Conservation (phyloP, 768 basidiomycete genomes). For the Pleurotus ostreatus region DNA sequence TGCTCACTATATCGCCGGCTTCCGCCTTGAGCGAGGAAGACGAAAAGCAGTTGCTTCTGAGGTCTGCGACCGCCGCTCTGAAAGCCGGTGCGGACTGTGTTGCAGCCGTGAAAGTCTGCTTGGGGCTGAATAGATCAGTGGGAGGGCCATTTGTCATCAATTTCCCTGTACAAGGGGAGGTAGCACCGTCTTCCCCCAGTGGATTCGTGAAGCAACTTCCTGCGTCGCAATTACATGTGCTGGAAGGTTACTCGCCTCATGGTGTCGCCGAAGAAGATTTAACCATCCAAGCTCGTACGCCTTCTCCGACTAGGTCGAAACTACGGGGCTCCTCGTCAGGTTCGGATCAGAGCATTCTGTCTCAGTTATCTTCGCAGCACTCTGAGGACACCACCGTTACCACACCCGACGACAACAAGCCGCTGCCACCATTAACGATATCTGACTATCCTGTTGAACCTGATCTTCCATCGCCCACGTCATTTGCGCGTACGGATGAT, state of each 20-base stretch:
- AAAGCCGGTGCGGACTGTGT: constrained; percentile 89
- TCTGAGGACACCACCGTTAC: constrained; percentile 50
- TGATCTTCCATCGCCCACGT: constrained; percentile 49
- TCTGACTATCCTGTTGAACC: constrained; percentile 31
- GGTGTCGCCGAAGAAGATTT: constrained; percentile 53
- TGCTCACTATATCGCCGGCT: constrained; percentile 54
- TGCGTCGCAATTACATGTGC: constrained; percentile 28
- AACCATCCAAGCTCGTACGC: constrained; percentile 49
- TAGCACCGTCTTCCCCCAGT: constrained; percentile 40
- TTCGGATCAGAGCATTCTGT: constrained; percentile 48
- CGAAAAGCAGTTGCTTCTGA: constrained; percentile 73
- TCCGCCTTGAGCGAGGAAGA: constrained; percentile 67
- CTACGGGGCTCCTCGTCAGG: constrained; percentile 39
- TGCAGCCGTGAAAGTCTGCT: constrained; percentile 77
- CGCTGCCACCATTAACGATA: constrained; percentile 26
- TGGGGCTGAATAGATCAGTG: constrained; percentile 49
- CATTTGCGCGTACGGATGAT: constrained; percentile 46
- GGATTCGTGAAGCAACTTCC: constrained; percentile 39
- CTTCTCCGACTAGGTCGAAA: constrained; percentile 24
- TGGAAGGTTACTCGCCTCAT: constrained; percentile 32
- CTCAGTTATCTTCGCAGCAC: constrained; percentile 39
- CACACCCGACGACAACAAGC: constrained; percentile 41
- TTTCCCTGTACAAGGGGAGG: constrained; percentile 47
- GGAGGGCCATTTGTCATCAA: constrained; percentile 66
- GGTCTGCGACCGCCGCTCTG: constrained; percentile 83